Evolutionary conservation across 768 basidiomycete genomes (phyloP).

Genomic region (Suillus variegatus): DNA sequence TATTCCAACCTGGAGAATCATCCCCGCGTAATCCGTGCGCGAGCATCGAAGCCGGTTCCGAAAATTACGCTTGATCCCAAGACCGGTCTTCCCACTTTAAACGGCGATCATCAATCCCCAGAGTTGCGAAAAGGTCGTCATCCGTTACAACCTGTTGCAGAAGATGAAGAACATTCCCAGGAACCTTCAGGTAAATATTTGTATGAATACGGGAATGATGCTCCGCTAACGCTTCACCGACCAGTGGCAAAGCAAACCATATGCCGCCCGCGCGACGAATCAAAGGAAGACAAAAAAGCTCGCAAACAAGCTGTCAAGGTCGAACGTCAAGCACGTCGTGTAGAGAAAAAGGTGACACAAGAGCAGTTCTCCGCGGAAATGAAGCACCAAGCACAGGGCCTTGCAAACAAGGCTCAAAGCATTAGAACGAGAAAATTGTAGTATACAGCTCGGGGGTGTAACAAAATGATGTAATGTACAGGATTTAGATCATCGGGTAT

Average conservation of each 20-base stretch:
- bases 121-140: conserved; percentile 6
- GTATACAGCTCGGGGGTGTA: neutral
- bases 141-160: conserved; percentile 18
- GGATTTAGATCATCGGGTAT: conserved; percentile 5
- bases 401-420: conserved; percentile 44
- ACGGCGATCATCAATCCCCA: conserved; percentile 16
- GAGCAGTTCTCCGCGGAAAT: conserved; percentile 66
- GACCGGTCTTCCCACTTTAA: conserved; percentile 73
- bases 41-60: conserved; percentile 52
- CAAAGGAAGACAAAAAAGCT: conserved; percentile 69
- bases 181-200: neutral
- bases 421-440: conserved; percentile 25
- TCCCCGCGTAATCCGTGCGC: conserved; percentile 80
- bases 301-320: conserved; percentile 71
- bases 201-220: neutral
- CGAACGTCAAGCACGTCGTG: conserved; percentile 62
- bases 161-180: conserved; percentile 30
- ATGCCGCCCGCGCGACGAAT: conserved; percentile 73
- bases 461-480: conserved; percentile 5
- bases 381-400: conserved; percentile 54
- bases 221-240: conserved; percentile 8
- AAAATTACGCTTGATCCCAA: conserved; percentile 74
- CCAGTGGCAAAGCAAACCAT: conserved; percentile 46
- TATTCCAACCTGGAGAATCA: conserved; percentile 99
- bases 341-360: conserved; percentile 66